Base-by-base conservation (phyloP, 2,329 filamentous ascomycete species). In the Monilinia fructicola region DNA sequence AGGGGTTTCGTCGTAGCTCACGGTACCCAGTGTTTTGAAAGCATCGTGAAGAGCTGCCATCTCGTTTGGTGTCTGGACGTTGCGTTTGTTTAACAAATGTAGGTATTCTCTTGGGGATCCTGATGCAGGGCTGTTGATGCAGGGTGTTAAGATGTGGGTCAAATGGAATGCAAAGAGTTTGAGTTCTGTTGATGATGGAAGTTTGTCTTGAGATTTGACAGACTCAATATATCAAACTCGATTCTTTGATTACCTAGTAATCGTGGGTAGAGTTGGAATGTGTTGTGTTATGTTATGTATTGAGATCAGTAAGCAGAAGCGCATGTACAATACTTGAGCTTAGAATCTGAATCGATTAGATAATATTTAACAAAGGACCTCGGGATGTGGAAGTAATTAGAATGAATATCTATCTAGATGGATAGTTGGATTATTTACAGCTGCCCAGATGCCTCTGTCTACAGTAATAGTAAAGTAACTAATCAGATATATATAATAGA, bases 41-140 rank as follows among this genome's bases (percentile, higher is more conserved):
- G 87, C 84, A 67, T 85, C 81, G 72, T 90, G 86, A 65, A 88
- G 81, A 67, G 78, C 78, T 52, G 82, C 78, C 85, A 89, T 88
- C 40, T 56, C 35, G 26, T 60, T 16, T 54, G 52, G 21, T 23
- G 12, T 23, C 23, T 35, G 42, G 42, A 59, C 31, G 46, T 10
- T 35, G 31, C 35, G 55, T n/a, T 48, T 48, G 1, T 35, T 35
- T 42, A 35, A 48, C 35, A 7, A 7, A 59, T 4, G 26, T 18
- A 5, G n/a, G 18, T 40, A 35, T 21, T 59, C 40, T 46, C 21
- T 9, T 26, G 23, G 48, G 14, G 55, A 12, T 10, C n/a, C 21
- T 31, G 21, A 60, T 46, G 31, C 44, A 23, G 35, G 21, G 28
- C 42, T 23, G 18, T 48, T 14, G 23, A 48, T 35, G 6, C 5